Percentiles rank a stretch among this genome's conserved stretches.
Evolutionary conservation across 1,139 yeast genomes (phyloP).

Genomic region (Protomyces gravidus): DNA sequence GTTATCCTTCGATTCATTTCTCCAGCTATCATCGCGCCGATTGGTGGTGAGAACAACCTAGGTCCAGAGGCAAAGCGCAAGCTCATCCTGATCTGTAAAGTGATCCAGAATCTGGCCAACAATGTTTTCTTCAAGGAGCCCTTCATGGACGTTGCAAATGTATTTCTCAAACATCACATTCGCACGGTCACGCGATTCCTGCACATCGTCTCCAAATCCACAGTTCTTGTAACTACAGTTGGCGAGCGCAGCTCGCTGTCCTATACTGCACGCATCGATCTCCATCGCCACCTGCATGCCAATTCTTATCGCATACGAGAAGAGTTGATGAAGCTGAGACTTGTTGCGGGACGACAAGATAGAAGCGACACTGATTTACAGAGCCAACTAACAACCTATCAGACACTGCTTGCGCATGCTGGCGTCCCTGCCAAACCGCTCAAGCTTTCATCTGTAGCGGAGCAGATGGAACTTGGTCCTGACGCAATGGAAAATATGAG

Average conservation of each 20-base stretch:
- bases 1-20: conserved; percentile 10
- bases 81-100: conserved; percentile 10
- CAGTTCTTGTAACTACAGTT: background rate
- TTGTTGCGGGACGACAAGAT: background rate
- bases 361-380: background rate
- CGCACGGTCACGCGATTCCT: background rate
- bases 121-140: conserved; percentile 19
- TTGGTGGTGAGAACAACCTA: background rate
- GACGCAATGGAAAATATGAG: background rate
- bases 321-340: background rate
- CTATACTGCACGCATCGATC: background rate
- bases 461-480: background rate
- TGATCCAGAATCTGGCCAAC: conserved; percentile 19
- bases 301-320: background rate
- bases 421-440: conserved; percentile 1
- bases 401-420: background rate
- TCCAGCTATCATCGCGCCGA: conserved; percentile 12
- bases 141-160: conserved; percentile 6
- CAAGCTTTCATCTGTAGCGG: background rate
- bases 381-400: background rate
- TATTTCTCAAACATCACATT: background rate
- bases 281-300: background rate
- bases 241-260: background rate
- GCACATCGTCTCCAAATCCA: background rate
- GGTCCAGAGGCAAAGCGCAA: conserved; percentile 8